phyloP scores from a whole-genome alignment of 129 eudicot species.

The Flaveria linearis region DNA sequence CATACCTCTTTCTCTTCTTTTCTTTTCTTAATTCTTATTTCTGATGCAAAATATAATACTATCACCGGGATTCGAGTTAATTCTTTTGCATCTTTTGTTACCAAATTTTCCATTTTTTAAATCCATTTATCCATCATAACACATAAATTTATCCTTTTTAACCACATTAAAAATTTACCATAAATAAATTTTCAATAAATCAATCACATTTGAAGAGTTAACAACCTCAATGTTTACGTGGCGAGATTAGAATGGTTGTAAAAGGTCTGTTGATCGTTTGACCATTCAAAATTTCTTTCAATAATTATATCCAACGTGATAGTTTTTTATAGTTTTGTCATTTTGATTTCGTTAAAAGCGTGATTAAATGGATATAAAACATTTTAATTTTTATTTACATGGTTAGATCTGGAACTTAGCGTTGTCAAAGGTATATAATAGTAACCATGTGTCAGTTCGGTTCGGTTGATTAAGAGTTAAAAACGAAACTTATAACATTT shows the following conservation, averaged over 20 bases:
- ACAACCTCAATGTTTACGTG: no score
- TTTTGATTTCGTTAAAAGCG: no score
- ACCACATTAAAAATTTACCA: background rate
- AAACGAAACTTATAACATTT: no score
- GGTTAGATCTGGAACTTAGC: background rate
- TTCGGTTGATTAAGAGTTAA: no score
- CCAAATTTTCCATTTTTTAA: slow-evolving; percentile 6
- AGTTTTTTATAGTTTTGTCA: no score
- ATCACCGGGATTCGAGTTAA: slow-evolving; percentile 35
- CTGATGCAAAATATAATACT: background rate
- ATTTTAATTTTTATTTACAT: background rate
- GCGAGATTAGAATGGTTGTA: no score
- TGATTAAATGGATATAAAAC: no score
- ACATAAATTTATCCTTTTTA: background rate
- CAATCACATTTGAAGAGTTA: background rate
- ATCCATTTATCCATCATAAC: slow-evolving; percentile 1
- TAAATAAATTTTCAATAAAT: background rate
- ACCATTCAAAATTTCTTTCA: no score
- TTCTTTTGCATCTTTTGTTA: slow-evolving; percentile 30
- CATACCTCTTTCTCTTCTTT: slow-evolving; percentile 26
- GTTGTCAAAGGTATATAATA: background rate
- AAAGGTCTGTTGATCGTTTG: no score
- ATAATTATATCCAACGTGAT: no score
- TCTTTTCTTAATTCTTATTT: slow-evolving; percentile 5
- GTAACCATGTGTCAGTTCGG: no score